Conservation (phyloP, 352 stramenopile genomes). For the Phytopythium kandeliae region DNA sequence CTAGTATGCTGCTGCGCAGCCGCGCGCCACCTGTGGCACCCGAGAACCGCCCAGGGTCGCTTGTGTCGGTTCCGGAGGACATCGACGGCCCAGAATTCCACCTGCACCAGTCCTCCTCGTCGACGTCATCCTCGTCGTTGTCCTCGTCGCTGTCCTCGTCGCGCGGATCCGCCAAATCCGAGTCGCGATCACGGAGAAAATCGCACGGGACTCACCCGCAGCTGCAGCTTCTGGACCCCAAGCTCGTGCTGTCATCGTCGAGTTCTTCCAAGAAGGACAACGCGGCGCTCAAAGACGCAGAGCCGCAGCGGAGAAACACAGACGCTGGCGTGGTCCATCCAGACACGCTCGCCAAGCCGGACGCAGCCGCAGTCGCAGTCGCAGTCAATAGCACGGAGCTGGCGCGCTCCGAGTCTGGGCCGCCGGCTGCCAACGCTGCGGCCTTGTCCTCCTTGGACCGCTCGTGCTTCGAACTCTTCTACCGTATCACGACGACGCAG, state of each 20-base stretch:
- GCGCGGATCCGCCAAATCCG: constrained; percentile 3
- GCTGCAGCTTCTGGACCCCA: constrained; percentile 29
- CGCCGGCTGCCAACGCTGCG: background rate
- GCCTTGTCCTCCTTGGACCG: constrained; percentile 14
- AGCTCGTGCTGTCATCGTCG: constrained; percentile 14
- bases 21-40: constrained; percentile 13
- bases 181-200: background rate
- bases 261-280: background rate
- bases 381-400: background rate
- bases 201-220: constrained; percentile 7
- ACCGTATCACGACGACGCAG: constrained; percentile 61
- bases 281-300: background rate
- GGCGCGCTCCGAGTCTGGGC: background rate
- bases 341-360: background rate
- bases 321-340: background rate
- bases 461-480: constrained; percentile 46
- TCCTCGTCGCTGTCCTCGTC: constrained; percentile 1
- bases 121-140: background rate
- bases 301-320: constrained; percentile 2
- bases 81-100: constrained; percentile 34
- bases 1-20: constrained; percentile 11
- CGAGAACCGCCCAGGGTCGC: constrained; percentile 28
- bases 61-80: constrained; percentile 40
- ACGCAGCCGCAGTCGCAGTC: background rate
- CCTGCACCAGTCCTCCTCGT: constrained; percentile 6